These are phyloP conservation scores for Spergularia marina DNA, from an alignment of 148 eudicot species.

Conservation along the genomic window DNA sequence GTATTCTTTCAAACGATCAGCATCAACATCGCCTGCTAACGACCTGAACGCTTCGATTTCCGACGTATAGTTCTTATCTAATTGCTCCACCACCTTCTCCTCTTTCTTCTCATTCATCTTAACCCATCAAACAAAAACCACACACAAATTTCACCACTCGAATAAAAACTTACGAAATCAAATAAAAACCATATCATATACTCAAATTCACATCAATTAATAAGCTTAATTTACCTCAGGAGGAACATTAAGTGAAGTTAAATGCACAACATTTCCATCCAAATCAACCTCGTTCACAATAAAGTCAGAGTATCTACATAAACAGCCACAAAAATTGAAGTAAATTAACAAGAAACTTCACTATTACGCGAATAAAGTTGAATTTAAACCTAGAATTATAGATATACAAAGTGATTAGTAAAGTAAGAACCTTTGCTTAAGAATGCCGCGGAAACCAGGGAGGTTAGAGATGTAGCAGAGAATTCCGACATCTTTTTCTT, in stretches of 20 bases:
- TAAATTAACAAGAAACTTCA: not conserved
- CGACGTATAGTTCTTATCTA: conserved; percentile 44
- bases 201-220: not conserved
- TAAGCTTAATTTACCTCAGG: conserved; percentile 44
- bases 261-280: conserved; percentile 80
- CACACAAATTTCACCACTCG: not conserved
- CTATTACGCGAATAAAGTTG: not conserved
- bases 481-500: conserved; percentile 83
- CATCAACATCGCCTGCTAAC: conserved; percentile 71
- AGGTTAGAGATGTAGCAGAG: conserved; percentile 72
- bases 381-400: too few species aligned
- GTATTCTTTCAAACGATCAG: conserved; percentile 52
- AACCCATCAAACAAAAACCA: not conserved
- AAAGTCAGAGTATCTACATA: conserved; percentile 80
- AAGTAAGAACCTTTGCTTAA: conserved; percentile 68
- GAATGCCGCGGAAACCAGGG: conserved; percentile 89
- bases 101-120: conserved; percentile 67
- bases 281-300: conserved; percentile 95
- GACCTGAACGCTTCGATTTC: conserved; percentile 73
- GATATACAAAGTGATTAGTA: not conserved
- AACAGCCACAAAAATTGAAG: not conserved
- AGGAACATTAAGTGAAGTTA: conserved; percentile 65
- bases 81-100: conserved; percentile 38
- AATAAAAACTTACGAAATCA: not conserved
- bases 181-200: not conserved